Percentiles rank a stretch among this genome's conserved stretches.
phyloP scores from a whole-genome alignment of 768 basidiomycete genomes.

The Mycena sanguinolenta region DNA sequence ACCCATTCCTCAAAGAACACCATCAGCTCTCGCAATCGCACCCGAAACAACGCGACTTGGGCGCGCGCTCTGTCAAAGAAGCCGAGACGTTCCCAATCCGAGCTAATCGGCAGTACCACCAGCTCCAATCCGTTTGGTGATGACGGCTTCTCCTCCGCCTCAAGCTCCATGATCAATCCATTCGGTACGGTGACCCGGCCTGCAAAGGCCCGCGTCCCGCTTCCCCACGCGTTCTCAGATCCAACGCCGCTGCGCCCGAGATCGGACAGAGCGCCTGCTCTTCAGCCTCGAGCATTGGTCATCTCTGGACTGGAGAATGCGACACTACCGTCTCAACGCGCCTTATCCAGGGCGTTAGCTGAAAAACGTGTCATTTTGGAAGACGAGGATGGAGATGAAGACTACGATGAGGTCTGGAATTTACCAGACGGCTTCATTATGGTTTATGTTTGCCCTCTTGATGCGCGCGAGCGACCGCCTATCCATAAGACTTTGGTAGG shows the following conservation, averaged over 20 bases:
- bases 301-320: constrained; percentile 80
- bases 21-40: constrained; percentile 20
- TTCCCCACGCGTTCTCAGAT: constrained; percentile 52
- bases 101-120: constrained; percentile 32
- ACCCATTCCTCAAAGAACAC: constrained; percentile 11
- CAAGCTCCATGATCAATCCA: constrained; percentile 27
- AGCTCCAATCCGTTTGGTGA: constrained; percentile 34
- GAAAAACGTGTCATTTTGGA: constrained; percentile 67
- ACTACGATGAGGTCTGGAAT: constrained; percentile 60
- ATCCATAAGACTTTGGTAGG: constrained; percentile 77
- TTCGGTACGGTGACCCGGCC: constrained; percentile 27
- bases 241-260: constrained; percentile 44
- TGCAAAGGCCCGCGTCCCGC: constrained; percentile 20
- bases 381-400: constrained; percentile 48
- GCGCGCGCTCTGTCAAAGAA: constrained; percentile 32
- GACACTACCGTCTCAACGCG: constrained; percentile 65
- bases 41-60: constrained; percentile 34
- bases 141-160: constrained; percentile 25
- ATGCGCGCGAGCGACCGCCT: constrained; percentile 73
- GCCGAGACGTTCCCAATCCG: constrained; percentile 47
- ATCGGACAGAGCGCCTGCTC: constrained; percentile 37
- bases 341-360: constrained; percentile 65
- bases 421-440: constrained; percentile 79
- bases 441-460: constrained; percentile 78
- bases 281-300: constrained; percentile 73